Evolutionary conservation across 352 stramenopile species (phyloP), one percentile per base, ranked within the genome.

Genomic region (Globisporangium rhizosaccharum): DNA sequence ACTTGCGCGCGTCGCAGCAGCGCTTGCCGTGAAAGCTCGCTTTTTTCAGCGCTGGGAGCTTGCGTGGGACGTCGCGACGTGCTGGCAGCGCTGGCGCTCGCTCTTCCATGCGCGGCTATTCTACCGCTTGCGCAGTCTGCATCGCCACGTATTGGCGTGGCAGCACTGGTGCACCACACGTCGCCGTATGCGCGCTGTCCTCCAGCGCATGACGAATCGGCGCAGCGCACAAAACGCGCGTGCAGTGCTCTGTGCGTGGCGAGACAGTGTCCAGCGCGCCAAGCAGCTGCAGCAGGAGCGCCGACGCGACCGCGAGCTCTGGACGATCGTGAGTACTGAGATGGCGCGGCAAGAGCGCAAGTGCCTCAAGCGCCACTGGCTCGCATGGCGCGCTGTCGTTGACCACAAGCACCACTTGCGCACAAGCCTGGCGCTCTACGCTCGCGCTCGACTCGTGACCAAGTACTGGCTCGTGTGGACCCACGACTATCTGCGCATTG

Each of bases 31-130:
- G 17, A 85, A 81, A 61, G 69, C 77, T 26, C 75, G 75, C 0
- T 47, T 68, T 20, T 62, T 90, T n/a, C 77, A 90, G 58, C 76
- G 65, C 18, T 76, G 79, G 8, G 55, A 73, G 10, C 39, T 83
- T 46, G 60, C 62, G 8, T 90, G 76, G 73, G 62, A 82, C 15
- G 33, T 71, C 15, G 53, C 55, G 9, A 57, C 60, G 36, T 61
- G 71, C 10, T 90, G 80, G 80, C 70, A 73, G 50, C 70, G 71
- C 1, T 90, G 80, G 78, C 68, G 80, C 5, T 72, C 77, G 41
- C 51, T 71, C 33, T 90, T 87, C 53, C 80, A 90, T 55, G 76
- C 80, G 2, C 55, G 71, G 25, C 57, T 88, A 23, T 90, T 88
- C 56, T 76, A 76, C 53, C 68, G 80, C 0, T 72, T 90, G 39